Conservation (phyloP, 2,329 filamentous ascomycete species). For the Alternaria burnsii region DNA sequence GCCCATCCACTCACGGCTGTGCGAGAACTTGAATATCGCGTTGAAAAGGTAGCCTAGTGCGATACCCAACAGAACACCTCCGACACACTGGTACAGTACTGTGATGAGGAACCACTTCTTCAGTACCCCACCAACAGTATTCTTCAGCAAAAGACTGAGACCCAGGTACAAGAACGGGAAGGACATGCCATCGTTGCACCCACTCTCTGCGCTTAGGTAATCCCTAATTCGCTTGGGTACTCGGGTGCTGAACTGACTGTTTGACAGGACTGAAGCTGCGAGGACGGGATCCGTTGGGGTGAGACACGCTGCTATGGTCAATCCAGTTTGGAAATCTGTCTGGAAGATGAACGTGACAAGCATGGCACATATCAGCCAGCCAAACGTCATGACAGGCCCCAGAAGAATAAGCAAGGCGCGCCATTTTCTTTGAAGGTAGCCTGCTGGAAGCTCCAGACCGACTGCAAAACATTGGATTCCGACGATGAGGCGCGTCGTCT, state of each 20-base stretch:
- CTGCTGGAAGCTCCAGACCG: slow-evolving; percentile 51
- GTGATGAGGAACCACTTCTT: slow-evolving; percentile 64
- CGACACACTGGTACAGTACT: slow-evolving; percentile 63
- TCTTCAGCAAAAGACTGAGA: slow-evolving; percentile 55
- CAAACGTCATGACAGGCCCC: slow-evolving; percentile 61
- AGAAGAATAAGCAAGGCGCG: slow-evolving; percentile 60
- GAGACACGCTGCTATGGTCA: slow-evolving; percentile 63
- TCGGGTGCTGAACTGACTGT: slow-evolving; percentile 62
- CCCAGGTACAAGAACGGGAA: slow-evolving; percentile 67
- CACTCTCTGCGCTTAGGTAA: slow-evolving; percentile 63
- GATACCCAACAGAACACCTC: slow-evolving; percentile 59
- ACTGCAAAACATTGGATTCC: slow-evolving; percentile 55
- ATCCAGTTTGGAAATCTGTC: slow-evolving; percentile 55
- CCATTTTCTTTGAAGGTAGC: slow-evolving; percentile 62
- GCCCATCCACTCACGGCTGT: slow-evolving; percentile 57
- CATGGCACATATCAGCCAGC: slow-evolving; percentile 58
- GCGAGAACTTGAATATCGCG: slow-evolving; percentile 58
- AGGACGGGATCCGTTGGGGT: slow-evolving; percentile 67
- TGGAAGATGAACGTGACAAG: slow-evolving; percentile 60
- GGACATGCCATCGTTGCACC: slow-evolving; percentile 64
- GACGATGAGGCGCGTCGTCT: slow-evolving; percentile 56
- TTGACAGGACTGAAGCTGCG: slow-evolving; percentile 62
- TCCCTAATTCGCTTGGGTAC: slow-evolving; percentile 62
- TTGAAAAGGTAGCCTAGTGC: slow-evolving; percentile 60
- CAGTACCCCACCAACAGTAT: slow-evolving; percentile 51